Base-by-base conservation (phyloP, 169 alveolate genomes). In the Cryptosporidium viatorum region DNA sequence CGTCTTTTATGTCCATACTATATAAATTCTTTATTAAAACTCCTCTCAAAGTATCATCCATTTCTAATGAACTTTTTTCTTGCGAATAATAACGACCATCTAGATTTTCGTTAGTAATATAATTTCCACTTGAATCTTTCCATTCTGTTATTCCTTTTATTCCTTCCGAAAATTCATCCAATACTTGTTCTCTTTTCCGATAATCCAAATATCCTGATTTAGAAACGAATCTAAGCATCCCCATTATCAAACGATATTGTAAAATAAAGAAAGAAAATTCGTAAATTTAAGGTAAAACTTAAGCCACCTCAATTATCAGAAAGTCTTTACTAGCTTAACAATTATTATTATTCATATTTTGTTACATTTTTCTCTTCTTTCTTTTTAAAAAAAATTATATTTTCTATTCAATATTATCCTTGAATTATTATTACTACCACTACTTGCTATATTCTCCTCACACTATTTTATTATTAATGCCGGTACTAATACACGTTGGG, bases 1-100 rank as follows among this genome's bases (percentile, higher is more conserved):
- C 89, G 29, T 80, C 89, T 9, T 65, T 33, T n/a, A 80, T 26
- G 4, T 65, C 68, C 65, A 80, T n/a, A n/a, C 52, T 41, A 43
- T 80, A 80, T 9, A 80, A 16, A 18, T 65, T 80, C 18, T 43
- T 80, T 43, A 43, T 16, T 29, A 80, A 39, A 23, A 80, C 21
- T 23, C 68, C 68, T 29, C 68, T 62, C 21, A 80, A 41, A 4
- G 73, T 80, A 41, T 80, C 89, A 48, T 80, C 89, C 0, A 26
- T 39, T 12, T 80, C 89, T 39, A 62, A n/a, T 33, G 43, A 5
- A 39, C 43, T 41, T 41, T 43, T 35, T 39, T 37, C 35, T 14
- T 14, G 31, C 8, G 33, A 18, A 67, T 26, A 16, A 23, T 67
- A 8, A 39, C 0, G 12, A 39, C 8, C 3, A 9, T 41, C 0